A percentile compares a stretch with the other conserved stretches of the same genome.
phyloP scores from a whole-genome alignment of 441 rosid species.

The Populus hybrid region DNA sequence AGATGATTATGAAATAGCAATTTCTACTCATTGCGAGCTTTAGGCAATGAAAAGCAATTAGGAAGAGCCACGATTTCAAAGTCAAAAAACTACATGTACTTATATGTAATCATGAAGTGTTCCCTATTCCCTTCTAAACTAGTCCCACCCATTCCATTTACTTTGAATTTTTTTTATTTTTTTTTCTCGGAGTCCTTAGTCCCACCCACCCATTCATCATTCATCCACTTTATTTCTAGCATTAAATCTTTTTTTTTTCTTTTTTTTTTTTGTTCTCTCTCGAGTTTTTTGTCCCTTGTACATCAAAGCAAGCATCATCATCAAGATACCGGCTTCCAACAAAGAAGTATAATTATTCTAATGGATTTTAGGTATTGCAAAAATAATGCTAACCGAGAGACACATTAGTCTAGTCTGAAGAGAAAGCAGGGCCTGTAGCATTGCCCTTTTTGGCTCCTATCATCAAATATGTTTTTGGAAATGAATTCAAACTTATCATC shows the following conservation, averaged over 20 bases:
- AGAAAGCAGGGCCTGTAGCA: not conserved
- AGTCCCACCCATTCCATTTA: constrained; percentile 12
- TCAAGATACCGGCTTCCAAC: not conserved
- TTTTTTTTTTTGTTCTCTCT: not conserved
- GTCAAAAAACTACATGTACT: constrained; percentile 7
- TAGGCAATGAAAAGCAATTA: not conserved
- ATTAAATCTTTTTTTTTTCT: not conserved
- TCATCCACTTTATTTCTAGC: not conserved
- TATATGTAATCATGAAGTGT: constrained; percentile 24
- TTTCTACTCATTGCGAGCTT: not conserved
- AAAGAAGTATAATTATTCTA: constrained; percentile 1
- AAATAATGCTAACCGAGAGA: not conserved
- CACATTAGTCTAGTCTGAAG: not conserved
- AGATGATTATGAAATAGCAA: not conserved
- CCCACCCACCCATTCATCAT: constrained; percentile 19
- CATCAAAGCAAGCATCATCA: not conserved
- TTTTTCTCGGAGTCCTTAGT: not conserved
- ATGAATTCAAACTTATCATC: not conserved
- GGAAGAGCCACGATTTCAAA: constrained; percentile 4
- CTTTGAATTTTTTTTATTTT: not conserved
- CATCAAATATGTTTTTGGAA: not conserved
- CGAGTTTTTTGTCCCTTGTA: not conserved
- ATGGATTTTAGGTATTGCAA: not conserved
- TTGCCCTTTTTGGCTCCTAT: not conserved
- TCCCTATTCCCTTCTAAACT: constrained; percentile 8